Percentiles rank a stretch among this genome's conserved stretches.
These are phyloP conservation scores for Ramicandelaber brevisporus DNA, from an alignment of 192 early-diverging fungal species.

Conservation along the genomic window DNA sequence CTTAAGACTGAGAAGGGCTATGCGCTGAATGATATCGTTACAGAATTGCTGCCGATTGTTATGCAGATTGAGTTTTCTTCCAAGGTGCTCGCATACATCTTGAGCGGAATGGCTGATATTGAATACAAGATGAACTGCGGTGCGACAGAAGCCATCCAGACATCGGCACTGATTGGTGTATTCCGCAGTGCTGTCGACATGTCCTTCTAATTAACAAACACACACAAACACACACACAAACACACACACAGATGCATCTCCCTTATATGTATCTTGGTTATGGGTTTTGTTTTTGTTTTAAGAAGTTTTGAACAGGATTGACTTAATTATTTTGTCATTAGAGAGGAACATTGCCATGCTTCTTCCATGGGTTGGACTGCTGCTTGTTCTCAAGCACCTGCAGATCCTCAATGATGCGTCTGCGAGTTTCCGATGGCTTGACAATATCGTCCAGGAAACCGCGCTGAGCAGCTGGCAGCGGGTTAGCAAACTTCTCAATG, in stretches of 20 bases:
- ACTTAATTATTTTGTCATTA: conserved; percentile 10
- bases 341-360: conserved; percentile 87
- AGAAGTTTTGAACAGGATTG: background rate
- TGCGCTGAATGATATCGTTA: conserved; percentile 76
- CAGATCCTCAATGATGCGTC: conserved; percentile 69
- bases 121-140: conserved; percentile 65
- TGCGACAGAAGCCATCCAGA: conserved; percentile 66
- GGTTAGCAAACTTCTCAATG: conserved; percentile 78
- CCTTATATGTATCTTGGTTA: too few relatives aligned
- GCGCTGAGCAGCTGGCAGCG: conserved; percentile 73
- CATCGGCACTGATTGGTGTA: conserved; percentile 60
- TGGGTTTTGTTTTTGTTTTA: conserved; percentile 1
- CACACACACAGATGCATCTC: too few relatives aligned
- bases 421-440: conserved; percentile 41
- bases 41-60: conserved; percentile 41
- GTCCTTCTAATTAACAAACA: too few relatives aligned
- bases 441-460: conserved; percentile 62
- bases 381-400: conserved; percentile 53
- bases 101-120: conserved; percentile 66
- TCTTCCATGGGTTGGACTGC: conserved; percentile 54
- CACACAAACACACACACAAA: too few relatives aligned
- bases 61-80: conserved; percentile 46
- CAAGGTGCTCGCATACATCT: conserved; percentile 31
- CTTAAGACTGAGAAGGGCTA: conserved; percentile 66
- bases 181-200: conserved; percentile 59